Base-by-base conservation (phyloP, 1,139 yeast species). In the Wickerhamomyces sp. region DNA sequence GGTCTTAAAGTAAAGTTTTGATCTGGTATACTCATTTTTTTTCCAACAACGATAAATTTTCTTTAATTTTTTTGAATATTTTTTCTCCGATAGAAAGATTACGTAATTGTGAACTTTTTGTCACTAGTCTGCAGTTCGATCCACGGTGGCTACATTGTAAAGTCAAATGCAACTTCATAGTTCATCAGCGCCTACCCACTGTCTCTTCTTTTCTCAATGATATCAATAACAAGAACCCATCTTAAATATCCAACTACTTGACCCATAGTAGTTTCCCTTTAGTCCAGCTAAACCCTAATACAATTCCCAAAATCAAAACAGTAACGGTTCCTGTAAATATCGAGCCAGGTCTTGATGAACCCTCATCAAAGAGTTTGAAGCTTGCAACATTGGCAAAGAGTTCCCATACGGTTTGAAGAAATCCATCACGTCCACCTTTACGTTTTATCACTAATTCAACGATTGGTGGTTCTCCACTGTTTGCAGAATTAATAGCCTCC, bases 401-500 rank as follows among this genome's bases (percentile, higher is more conserved):
- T 8, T 36, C 32, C 39, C 37, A 34, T 11, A 37, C 6, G 3
- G 6, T n/a, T n/a, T 2, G 18, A 6, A 38, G 15, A 10, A 36
- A 27, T 6, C 42, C 34, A 8, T 26, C 36, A 13, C 9, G 4
- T 18, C 5, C 31, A 14, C 29, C 27, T 10, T n/a, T 34, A 13
- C 36, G 11, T 2, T 18, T 44, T 7, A 50, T 27, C 4, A 46
- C 27, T 11, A 57, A 31, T 26, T 54, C 59, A 14, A 57, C 55
- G 10, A 37, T 39, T 8, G 42, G 30, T 7, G 26, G 29, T 15
- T 45, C 50, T 6, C 31, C 36, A 7, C 32, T 45, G 27, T 52
- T 55, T 13, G 49, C 42, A 4, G 41, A 13, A 34, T 61, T 62
- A 9, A 66, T 50, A 3, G 67, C 66, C 34, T 59, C 58, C 33